Percentiles rank a stretch among this genome's conserved stretches.
These are phyloP conservation scores for Pholiota microspora DNA, from an alignment of 768 basidiomycete species.

Conservation along the genomic window DNA sequence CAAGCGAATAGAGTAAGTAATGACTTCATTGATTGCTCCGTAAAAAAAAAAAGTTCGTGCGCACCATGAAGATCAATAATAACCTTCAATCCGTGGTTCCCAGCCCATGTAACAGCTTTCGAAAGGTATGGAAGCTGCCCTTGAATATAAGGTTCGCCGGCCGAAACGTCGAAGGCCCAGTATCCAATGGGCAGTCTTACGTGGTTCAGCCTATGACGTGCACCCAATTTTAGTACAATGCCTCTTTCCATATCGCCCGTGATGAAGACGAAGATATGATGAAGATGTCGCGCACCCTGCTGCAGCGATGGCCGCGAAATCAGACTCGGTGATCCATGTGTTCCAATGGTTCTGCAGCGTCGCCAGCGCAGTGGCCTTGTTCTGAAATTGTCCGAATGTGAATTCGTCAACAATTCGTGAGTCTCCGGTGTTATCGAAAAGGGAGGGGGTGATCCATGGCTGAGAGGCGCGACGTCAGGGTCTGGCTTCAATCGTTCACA, in stretches of 20 bases:
- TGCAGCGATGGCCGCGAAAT: slow-evolving; percentile 71
- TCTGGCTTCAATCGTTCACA: too few relatives aligned
- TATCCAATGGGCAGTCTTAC: slow-evolving; percentile 86
- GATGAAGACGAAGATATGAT: slow-evolving; percentile 5
- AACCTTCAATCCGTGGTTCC: slow-evolving; percentile 68
- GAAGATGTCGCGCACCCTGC: slow-evolving; percentile 53
- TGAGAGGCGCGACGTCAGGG: slow-evolving; percentile 20
- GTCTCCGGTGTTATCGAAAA: slow-evolving; percentile 71
- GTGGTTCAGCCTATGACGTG: slow-evolving; percentile 64
- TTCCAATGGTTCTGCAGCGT: slow-evolving; percentile 70
- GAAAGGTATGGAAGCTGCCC: slow-evolving; percentile 72
- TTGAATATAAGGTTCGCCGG: slow-evolving; percentile 76
- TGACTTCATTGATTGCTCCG: neutral
- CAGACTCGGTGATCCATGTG: slow-evolving; percentile 80
- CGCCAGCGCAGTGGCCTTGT: slow-evolving; percentile 43
- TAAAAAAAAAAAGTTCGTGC: slow-evolving; percentile 5
- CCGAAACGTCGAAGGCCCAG: slow-evolving; percentile 82
- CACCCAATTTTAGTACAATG: neutral
- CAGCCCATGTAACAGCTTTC: slow-evolving; percentile 71
- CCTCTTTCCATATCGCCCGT: neutral
- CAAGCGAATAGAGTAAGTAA: slow-evolving; percentile 8
- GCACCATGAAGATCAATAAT: slow-evolving; percentile 74
- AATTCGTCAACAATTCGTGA: slow-evolving; percentile 66
- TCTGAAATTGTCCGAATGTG: slow-evolving; percentile 68
- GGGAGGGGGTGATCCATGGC: slow-evolving; percentile 79